A percentile compares a stretch with the other conserved stretches of the same genome.
Evolutionary conservation across 164 flowering plant genomes (phyloP).

Genomic region (Magnolia kwangsiensis): DNA sequence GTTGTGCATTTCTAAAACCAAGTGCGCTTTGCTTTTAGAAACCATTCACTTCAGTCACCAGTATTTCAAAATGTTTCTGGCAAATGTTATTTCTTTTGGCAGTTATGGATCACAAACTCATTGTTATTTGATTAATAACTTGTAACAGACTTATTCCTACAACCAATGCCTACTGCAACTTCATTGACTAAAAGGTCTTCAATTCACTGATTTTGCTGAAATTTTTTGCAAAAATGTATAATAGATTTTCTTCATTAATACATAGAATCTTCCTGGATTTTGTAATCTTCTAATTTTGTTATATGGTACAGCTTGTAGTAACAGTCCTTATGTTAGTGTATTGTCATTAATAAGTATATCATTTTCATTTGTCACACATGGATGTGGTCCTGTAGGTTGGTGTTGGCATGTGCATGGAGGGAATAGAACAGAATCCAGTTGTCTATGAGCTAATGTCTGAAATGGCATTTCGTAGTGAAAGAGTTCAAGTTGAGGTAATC

Average conservation of each 20-base stretch:
- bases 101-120: too few relatives aligned
- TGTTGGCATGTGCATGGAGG: conserved; percentile 99
- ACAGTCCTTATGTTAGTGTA: neutral
- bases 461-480: conserved; percentile 82
- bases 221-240: neutral
- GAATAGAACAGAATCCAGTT: conserved; percentile 93
- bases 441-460: conserved; percentile 95
- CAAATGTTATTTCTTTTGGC: too few relatives aligned
- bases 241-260: neutral
- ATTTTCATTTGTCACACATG: neutral
- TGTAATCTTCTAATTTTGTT: too few relatives aligned
- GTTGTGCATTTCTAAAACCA: too few relatives aligned
- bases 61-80: too few relatives aligned
- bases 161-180: neutral
- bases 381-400: conserved; percentile 54
- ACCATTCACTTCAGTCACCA: too few relatives aligned
- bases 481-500: conserved; percentile 61
- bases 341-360: neutral
- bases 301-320: neutral
- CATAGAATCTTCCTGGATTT: too few relatives aligned
- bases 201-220: neutral
- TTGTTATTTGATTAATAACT: too few relatives aligned
- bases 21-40: too few relatives aligned
- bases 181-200: neutral
- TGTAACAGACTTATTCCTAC: too few relatives aligned